Conservation (phyloP, 257 asterid species). For the Lycium ferocissimum region DNA sequence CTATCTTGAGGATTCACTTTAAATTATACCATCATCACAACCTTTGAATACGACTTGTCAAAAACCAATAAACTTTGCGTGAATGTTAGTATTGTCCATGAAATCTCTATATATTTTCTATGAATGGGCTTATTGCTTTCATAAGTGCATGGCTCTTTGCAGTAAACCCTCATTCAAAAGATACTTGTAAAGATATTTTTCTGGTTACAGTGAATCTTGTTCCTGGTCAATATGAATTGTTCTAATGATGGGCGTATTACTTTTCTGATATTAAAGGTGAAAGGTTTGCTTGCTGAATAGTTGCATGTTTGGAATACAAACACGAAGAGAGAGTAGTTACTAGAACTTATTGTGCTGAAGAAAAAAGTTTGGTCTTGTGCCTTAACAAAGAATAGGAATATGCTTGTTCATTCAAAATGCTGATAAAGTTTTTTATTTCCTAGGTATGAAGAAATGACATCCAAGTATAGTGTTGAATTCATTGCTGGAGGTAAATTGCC, state of each 20-base stretch:
- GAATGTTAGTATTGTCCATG: neutral
- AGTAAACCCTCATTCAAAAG: neutral
- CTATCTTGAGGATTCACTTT: constrained; percentile 11
- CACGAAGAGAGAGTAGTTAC: neutral
- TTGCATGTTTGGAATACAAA: neutral
- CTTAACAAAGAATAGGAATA: neutral
- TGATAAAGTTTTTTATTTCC: neutral
- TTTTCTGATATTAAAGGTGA: neutral
- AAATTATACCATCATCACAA: neutral
- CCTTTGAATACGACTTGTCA: neutral
- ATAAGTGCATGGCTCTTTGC: neutral
- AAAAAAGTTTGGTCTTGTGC: neutral
- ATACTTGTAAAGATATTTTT: neutral
- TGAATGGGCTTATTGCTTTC: neutral
- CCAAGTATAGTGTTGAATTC: constrained; percentile 79
- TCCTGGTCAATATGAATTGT: constrained; percentile 1
- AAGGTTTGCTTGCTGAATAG: neutral
- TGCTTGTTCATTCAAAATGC: constrained; percentile 13
- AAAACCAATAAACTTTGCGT: neutral
- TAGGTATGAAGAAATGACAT: constrained; percentile 91
- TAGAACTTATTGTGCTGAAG: neutral
- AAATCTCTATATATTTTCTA: neutral
- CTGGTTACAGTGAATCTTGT: constrained; percentile 3
- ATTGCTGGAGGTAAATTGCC: constrained; percentile 87
- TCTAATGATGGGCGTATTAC: neutral